Percentiles rank a stretch among this genome's conserved stretches.
Evolutionary conservation across 306 rosid genomes (phyloP).

Genomic region (Lablab purpureus): DNA sequence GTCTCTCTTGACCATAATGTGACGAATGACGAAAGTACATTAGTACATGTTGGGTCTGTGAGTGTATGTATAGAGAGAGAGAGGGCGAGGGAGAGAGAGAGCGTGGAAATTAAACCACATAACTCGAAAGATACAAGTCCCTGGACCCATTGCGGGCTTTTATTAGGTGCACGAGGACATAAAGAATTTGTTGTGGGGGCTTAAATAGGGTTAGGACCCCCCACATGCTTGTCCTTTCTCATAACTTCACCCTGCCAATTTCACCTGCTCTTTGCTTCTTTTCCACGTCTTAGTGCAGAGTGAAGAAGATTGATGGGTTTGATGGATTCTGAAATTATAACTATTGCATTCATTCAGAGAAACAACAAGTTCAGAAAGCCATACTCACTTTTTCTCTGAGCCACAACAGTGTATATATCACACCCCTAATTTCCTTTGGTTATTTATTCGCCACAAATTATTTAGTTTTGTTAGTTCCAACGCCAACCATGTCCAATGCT

Average conservation of each 20-base stretch:
- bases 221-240: constrained; percentile 67
- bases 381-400: constrained; percentile 55
- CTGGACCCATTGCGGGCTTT: constrained; percentile 48
- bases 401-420: constrained; percentile 45
- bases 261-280: constrained; percentile 73
- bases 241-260: constrained; percentile 53
- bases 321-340: constrained; percentile 67
- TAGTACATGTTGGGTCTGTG: constrained; percentile 46
- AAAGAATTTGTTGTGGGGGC: constrained; percentile 62
- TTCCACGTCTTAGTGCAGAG: constrained; percentile 73
- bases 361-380: constrained; percentile 53
- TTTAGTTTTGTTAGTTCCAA: constrained; percentile 36
- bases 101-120: constrained; percentile 41
- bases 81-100: constrained; percentile 24
- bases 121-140: constrained; percentile 51
- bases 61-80: constrained; percentile 16
- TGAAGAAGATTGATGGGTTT: constrained; percentile 70
- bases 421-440: constrained; percentile 32
- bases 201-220: constrained; percentile 54
- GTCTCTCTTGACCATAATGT: constrained; percentile 52
- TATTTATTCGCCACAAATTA: constrained; percentile 31
- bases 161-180: constrained; percentile 50
- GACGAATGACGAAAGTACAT: constrained; percentile 48
- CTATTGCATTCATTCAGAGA: constrained; percentile 51
- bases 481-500: constrained; percentile 3